Conservation (phyloP, 208 protist species). For the Trypanosoma caninum region DNA sequence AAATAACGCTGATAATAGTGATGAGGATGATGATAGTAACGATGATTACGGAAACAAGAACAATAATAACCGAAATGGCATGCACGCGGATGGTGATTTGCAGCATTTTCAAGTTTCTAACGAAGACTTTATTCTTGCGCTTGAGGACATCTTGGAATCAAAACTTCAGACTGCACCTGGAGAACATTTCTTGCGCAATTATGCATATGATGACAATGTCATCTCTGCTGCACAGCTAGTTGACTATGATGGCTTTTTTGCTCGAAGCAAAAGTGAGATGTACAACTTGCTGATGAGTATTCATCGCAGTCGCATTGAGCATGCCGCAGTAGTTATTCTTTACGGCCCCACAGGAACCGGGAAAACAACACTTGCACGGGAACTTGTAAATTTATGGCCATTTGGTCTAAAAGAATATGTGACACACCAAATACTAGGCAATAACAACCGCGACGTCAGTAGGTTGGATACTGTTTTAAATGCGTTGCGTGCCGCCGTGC, state of each 20-base stretch:
- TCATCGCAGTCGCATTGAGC: constrained; percentile 32
- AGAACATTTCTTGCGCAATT: neutral
- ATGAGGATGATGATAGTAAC: neutral
- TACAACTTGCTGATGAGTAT: constrained; percentile 26
- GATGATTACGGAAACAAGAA: neutral
- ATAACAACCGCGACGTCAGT: neutral
- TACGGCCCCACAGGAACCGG: constrained; percentile 57
- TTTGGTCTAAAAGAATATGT: constrained; percentile 11
- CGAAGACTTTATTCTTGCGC: constrained; percentile 19
- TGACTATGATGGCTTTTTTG: constrained; percentile 58
- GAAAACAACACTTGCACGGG: constrained; percentile 49
- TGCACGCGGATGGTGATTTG: neutral
- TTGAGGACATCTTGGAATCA: constrained; percentile 13
- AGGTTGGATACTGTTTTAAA: constrained; percentile 1
- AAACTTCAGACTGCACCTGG: constrained; percentile 5
- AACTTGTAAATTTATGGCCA: constrained; percentile 24
- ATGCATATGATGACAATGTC: constrained; percentile 4
- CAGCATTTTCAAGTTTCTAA: constrained; percentile 14
- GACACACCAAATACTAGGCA: neutral
- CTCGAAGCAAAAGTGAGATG: constrained; percentile 21
- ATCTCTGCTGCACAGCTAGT: constrained; percentile 4
- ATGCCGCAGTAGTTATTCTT: constrained; percentile 43
- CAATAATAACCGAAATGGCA: no score
- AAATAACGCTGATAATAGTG: neutral
- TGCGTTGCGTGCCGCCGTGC: neutral